Evolutionary conservation across 768 basidiomycete genomes (phyloP), one percentile per base, ranked within the genome.

Genomic region (Trametes coccinea): DNA sequence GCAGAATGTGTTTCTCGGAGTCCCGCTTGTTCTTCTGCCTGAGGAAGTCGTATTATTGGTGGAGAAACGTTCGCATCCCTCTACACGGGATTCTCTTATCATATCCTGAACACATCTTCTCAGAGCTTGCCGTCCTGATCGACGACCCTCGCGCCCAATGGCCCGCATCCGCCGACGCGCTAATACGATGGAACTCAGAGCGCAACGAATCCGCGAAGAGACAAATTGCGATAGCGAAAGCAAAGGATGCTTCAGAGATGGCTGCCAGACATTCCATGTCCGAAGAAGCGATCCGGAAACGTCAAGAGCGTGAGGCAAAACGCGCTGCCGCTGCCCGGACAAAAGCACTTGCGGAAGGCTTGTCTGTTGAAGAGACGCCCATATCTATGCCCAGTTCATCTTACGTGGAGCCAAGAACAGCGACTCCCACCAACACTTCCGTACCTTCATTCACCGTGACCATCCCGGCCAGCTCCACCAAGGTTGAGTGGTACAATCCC

Each of bases 1-100:
- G 69, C 97, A 99, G 75, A 99, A 99, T 77, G 85, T 90, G 2
- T 99, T 99, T 71, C 80, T 99, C 37, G 97, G 97, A 6, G 76
- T 94, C n/a, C 97, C 97, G 1, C 78, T 97, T 5, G 77, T 92
- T 7, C 78, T 98, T 2, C 84, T 92, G 75, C 92, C 93, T 0
- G 97, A 99, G 74, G 97, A 98, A 71, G 93, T 88, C 8, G 92
- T 92, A 10, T 79, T 95, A 34, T 85, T 98, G 5, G 84, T 98
- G 13, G 82, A 89, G 66, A 90, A 90, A 62, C 85, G 97, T 93
- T 61, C 53, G 80, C 53, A 14, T n/a, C 6, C 39, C 48, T n/a
- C 6, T 47, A 14, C 39, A 39, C 39, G 7, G 39, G 13, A 39
- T 13, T 39, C 22, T 39, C 7, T 13, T 7, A 39, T 30, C 41